A percentile compares a stretch with the other conserved stretches of the same genome.
Conservation (phyloP, 2,329 filamentous ascomycete genomes). For the Neonectria faginata region DNA sequence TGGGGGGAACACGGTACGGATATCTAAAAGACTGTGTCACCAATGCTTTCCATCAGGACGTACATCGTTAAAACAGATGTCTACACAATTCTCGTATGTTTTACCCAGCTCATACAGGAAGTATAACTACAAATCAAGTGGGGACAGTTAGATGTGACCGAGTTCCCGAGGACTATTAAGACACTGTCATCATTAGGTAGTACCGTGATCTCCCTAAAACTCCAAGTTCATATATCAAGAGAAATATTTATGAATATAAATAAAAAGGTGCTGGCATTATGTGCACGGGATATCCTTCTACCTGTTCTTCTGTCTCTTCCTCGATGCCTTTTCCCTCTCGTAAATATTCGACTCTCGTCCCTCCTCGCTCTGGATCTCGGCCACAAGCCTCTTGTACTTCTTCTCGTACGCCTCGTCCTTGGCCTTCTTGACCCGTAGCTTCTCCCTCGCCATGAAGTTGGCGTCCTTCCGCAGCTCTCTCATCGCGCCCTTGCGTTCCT, state of each 20-base stretch:
- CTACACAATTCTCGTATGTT: background rate
- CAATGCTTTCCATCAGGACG: background rate
- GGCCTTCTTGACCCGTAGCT: constrained; percentile 91
- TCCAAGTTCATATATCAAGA: background rate
- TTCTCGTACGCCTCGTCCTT: constrained; percentile 94
- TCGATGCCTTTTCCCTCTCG: constrained; percentile 83
- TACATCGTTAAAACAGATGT: background rate
- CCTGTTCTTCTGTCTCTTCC: constrained; percentile 72
- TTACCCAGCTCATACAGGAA: background rate
- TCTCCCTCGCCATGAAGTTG: constrained; percentile 91
- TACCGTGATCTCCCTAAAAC: background rate
- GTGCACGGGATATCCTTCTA: constrained; percentile 38
- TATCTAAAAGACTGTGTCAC: background rate
- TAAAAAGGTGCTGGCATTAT: constrained; percentile 38
- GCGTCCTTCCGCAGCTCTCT: constrained; percentile 95
- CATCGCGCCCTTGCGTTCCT: constrained; percentile 93
- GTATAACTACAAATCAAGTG: background rate
- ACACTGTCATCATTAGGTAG: background rate
- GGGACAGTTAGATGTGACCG: background rate
- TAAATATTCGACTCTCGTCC: constrained; percentile 88
- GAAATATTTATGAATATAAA: background rate
- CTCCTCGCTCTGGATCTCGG: constrained; percentile 96
- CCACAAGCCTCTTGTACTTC: constrained; percentile 92
- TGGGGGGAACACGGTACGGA: background rate
- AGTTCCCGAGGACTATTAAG: background rate